Evolutionary conservation across 495 filamentous ascomycete genomes (phyloP).

Genomic region (Parathielavia appendiculata): DNA sequence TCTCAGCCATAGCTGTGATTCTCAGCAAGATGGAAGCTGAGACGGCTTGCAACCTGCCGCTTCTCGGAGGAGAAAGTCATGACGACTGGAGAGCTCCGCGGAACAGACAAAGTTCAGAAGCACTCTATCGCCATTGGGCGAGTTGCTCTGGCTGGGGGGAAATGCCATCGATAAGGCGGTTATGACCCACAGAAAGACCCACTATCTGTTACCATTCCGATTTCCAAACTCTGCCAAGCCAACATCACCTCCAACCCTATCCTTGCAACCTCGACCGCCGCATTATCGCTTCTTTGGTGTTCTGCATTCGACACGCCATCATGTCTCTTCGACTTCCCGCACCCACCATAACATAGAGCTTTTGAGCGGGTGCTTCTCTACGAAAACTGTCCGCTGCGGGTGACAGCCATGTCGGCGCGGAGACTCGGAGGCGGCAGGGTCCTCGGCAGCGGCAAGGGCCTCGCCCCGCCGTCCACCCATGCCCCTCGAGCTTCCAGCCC

Average conservation of each 20-base stretch:
- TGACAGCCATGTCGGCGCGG: conserved; percentile 61
- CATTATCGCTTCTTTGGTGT: neutral
- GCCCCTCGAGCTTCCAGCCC: conserved; percentile 38
- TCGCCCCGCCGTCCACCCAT: conserved; percentile 52
- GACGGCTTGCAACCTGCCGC: neutral
- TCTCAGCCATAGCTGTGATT: conserved; percentile 44
- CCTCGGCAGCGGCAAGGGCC: conserved; percentile 72
- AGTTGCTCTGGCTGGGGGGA: neutral
- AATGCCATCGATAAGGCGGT: conserved; percentile 3
- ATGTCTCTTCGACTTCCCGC: neutral
- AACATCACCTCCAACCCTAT: neutral
- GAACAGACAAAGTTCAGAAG: neutral
- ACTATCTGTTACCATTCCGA: neutral
- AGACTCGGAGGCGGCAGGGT: conserved; percentile 86
- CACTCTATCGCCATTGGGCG: conserved; percentile 2
- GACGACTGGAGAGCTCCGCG: neutral
- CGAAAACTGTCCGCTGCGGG: neutral
- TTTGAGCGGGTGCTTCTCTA: neutral
- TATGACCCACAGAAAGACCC: neutral
- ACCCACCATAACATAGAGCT: neutral
- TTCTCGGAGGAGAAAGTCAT: neutral
- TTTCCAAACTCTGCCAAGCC: conserved; percentile 6
- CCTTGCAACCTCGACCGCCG: neutral
- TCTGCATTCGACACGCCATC: neutral
- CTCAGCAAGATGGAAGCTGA: neutral